Percentiles rank a stretch among this genome's conserved stretches.
Conservation (phyloP, 495 filamentous ascomycete species). For the Penicillium silybi region DNA sequence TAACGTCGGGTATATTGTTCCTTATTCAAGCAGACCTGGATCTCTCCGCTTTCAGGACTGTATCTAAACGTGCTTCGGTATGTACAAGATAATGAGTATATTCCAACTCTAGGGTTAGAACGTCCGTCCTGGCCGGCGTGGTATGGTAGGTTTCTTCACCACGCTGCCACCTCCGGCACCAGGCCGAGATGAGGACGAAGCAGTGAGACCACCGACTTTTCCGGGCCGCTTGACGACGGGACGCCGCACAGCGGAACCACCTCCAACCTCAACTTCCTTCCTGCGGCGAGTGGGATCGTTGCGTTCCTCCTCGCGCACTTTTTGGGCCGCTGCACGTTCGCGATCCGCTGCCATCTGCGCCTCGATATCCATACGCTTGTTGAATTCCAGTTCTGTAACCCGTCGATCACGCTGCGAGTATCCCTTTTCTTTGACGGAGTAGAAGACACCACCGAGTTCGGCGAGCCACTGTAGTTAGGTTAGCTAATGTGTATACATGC, state of each 20-base stretch:
- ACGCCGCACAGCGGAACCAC: slow-evolving; percentile 34
- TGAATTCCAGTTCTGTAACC: slow-evolving; percentile 91
- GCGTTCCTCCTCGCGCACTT: slow-evolving; percentile 48
- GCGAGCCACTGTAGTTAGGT: slow-evolving; percentile 69
- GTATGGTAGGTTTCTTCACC: slow-evolving; percentile 59
- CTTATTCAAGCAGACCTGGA: background rate
- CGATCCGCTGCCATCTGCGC: slow-evolving; percentile 88
- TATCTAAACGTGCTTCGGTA: background rate
- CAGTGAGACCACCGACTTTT: slow-evolving; percentile 40
- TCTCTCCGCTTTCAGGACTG: background rate
- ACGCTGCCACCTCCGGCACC: slow-evolving; percentile 41
- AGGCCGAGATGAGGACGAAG: slow-evolving; percentile 34
- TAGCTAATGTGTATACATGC: slow-evolving; percentile 4
- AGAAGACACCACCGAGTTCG: slow-evolving; percentile 97
- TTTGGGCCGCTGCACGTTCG: slow-evolving; percentile 53
- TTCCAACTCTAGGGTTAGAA: slow-evolving; percentile 28
- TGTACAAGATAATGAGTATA: background rate
- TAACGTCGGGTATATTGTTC: slow-evolving; percentile 3
- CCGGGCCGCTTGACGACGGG: slow-evolving; percentile 34
- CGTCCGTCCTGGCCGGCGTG: slow-evolving; percentile 52
- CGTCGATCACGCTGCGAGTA: slow-evolving; percentile 87
- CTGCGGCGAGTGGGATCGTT: slow-evolving; percentile 34
- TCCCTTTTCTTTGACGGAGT: slow-evolving; percentile 95
- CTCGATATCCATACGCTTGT: slow-evolving; percentile 93
- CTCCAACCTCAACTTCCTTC: slow-evolving; percentile 38